A percentile compares a stretch with the other conserved stretches of the same genome.
Evolutionary conservation across 2,329 filamentous ascomycete species (phyloP).

Genomic region (Phaeosphaeria sp.): DNA sequence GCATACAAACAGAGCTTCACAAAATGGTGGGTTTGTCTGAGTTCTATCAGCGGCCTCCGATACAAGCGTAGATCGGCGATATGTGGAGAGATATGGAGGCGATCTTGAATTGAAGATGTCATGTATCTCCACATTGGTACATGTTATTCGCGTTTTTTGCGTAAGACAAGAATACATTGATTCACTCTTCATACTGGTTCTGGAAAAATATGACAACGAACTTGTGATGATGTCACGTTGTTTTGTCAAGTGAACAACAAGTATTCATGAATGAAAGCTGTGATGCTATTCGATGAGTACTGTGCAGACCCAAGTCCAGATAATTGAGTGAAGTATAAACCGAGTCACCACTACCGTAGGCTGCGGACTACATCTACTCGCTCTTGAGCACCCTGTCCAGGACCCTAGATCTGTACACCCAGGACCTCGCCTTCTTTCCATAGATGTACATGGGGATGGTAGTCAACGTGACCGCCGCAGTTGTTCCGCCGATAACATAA

Average conservation of each 20-base stretch:
- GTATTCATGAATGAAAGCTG: neutral
- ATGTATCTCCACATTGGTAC: neutral
- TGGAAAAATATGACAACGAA: neutral
- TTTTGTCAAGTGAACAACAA: too few relatives aligned
- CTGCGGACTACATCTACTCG: neutral
- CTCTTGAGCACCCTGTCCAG: slow-evolving; percentile 25
- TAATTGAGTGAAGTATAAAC: too few relatives aligned
- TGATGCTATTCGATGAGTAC: neutral
- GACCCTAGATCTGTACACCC: slow-evolving; percentile 40
- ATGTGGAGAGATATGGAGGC: neutral
- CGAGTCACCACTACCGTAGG: neutral
- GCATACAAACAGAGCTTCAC: neutral
- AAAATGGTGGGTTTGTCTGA: neutral
- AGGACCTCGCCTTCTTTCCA: slow-evolving; percentile 31
- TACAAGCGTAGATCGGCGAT: neutral
- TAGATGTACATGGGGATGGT: slow-evolving; percentile 36
- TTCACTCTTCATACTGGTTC: neutral
- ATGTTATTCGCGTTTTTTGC: neutral
- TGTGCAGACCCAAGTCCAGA: too few relatives aligned
- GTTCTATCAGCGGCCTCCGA: neutral
- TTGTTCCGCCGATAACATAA: slow-evolving; percentile 29
- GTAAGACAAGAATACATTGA: neutral
- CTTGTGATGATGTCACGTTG: neutral
- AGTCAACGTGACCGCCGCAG: slow-evolving; percentile 24
- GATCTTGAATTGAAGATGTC: neutral